Evolutionary conservation across 2,329 filamentous ascomycete genomes (phyloP).

Genomic region (Alternaria solani): DNA sequence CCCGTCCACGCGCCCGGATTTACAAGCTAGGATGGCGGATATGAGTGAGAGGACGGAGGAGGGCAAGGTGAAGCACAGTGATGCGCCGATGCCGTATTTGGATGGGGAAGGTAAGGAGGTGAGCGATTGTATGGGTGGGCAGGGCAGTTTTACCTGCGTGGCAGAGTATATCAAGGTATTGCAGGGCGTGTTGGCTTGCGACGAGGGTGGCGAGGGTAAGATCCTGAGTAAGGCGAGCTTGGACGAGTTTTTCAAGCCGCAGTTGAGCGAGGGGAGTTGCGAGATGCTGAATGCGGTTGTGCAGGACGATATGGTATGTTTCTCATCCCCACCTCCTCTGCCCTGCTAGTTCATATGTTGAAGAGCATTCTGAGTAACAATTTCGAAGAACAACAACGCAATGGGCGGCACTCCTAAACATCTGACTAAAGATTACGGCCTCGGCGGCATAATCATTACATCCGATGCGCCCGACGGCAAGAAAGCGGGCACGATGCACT

Average conservation of each 20-base stretch:
- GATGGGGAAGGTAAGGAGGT: constrained; percentile 27
- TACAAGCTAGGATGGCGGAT: constrained; percentile 38
- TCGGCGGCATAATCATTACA: constrained; percentile 42
- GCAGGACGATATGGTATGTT: constrained; percentile 26
- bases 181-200: constrained; percentile 32
- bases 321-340: neutral
- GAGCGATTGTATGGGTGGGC: constrained; percentile 37
- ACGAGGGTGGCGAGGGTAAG: constrained; percentile 38
- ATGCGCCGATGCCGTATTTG: constrained; percentile 20
- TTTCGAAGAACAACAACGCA: constrained; percentile 25
- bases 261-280: constrained; percentile 30
- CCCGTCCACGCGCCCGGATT: constrained; percentile 39
- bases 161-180: constrained; percentile 46
- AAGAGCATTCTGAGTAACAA: neutral
- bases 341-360: neutral
- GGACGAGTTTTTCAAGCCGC: constrained; percentile 44
- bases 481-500: constrained; percentile 41
- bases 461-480: constrained; percentile 34
- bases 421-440: constrained; percentile 37
- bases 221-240: constrained; percentile 26
- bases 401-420: constrained; percentile 34
- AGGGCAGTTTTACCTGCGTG: constrained; percentile 29
- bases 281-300: constrained; percentile 48
- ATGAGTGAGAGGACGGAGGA: constrained; percentile 32
- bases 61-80: constrained; percentile 20